A percentile compares a stretch with the other conserved stretches of the same genome.
Evolutionary conservation across 345 rosid genomes (phyloP).

Genomic region (Eucalyptus polyanthemos): DNA sequence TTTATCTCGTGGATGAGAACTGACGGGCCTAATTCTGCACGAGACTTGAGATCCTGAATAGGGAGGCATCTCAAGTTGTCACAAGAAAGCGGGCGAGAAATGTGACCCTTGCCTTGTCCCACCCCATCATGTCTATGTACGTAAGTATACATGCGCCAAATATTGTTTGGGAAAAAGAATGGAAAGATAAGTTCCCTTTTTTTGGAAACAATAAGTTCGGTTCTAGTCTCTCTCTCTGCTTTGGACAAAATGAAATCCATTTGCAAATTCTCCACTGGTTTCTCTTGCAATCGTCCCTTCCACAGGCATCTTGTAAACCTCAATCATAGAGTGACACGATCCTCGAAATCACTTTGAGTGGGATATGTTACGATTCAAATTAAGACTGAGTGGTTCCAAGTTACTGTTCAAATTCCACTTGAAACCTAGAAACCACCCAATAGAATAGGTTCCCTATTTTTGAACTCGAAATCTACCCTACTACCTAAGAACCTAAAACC

Average conservation of each 20-base stretch:
- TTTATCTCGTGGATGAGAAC: not conserved
- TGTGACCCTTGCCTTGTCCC: not conserved
- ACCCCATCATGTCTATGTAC: not conserved
- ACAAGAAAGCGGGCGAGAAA: not conserved
- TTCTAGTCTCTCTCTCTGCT: not conserved
- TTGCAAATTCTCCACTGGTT: not conserved
- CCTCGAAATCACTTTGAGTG: not conserved
- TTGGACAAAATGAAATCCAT: not conserved
- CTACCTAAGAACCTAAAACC: too few relatives aligned
- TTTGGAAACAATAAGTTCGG: not conserved
- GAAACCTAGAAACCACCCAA: not conserved
- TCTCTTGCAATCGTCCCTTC: not conserved
- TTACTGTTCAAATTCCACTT: too few relatives aligned
- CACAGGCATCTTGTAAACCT: not conserved
- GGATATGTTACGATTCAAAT: not conserved
- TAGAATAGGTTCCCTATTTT: not conserved
- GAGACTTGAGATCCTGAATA: not conserved
- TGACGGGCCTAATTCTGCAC: not conserved
- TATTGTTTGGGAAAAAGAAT: not conserved
- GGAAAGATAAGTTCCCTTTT: not conserved
- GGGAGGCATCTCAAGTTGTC: not conserved
- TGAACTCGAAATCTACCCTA: rapidly evolving
- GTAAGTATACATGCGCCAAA: not conserved
- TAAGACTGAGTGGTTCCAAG: rapidly evolving
- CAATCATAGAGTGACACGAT: rapidly evolving